phyloP scores from a whole-genome alignment of 768 basidiomycete species.

The Rhodotorula diobovata region DNA sequence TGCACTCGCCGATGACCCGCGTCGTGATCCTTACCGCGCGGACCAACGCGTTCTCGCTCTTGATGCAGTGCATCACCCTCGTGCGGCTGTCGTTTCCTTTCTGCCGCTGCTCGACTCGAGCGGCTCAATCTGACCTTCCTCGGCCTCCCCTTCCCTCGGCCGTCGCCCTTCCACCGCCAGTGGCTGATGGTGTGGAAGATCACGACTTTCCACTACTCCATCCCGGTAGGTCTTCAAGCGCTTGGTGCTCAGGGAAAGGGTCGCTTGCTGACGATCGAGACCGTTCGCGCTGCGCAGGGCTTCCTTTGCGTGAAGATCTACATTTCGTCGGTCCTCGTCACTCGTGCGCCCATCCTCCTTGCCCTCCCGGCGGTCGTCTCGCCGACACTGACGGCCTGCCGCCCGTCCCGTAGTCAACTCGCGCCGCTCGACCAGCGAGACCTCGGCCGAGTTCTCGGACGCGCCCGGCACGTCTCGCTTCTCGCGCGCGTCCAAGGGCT shows the following conservation, averaged over 20 bases:
- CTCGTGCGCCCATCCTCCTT: neutral
- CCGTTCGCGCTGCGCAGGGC: neutral
- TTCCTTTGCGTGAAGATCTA: neutral
- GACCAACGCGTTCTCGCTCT: neutral
- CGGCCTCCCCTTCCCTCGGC: no score
- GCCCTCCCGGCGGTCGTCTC: no score
- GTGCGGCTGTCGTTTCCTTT: neutral
- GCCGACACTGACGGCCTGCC: no score
- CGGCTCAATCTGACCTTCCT: no score
- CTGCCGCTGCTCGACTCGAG: neutral
- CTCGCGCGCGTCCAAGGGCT: neutral
- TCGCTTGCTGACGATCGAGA: no score
- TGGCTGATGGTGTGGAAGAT: neutral
- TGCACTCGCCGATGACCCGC: neutral
- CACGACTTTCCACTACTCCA: neutral
- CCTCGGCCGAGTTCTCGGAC: neutral
- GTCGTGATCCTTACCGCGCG: neutral
- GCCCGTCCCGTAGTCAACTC: neutral
- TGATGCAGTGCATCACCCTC: neutral
- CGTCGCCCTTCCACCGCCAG: neutral
- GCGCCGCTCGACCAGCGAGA: neutral
- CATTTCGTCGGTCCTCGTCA: neutral
- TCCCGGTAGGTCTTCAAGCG: neutral
- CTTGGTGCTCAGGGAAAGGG: no score
- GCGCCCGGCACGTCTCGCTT: neutral